Base-by-base conservation (phyloP, 345 rosid species). In the Abelmoschus esculentus region DNA sequence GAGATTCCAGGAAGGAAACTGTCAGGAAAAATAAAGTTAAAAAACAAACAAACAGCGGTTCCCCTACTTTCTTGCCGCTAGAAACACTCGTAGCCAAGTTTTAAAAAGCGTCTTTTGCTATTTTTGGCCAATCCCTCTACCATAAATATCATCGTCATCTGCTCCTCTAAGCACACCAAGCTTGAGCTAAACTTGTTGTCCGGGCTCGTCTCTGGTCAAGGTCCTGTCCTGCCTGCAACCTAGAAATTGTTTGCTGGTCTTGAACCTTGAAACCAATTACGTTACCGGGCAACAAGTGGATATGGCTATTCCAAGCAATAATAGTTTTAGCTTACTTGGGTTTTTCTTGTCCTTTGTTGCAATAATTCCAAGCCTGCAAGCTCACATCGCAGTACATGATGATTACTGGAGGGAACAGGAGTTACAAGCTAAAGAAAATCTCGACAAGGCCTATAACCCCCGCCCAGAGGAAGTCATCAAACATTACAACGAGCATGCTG, bases 331-430 rank as follows among this genome's bases (percentile, higher is more conserved):
- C 8, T 28, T 44, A 46, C 3, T 65, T 65, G 46, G 29, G 4
- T 47, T 26, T 47, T 78, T 75, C 46, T 47, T 76, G 42, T 69
- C 77, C 31, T 75, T 82, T 1, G 77, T 75, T 19, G 76, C 61
- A 29, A 14, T 72, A 5, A 47, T 78, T 60, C 83, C 75, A 11
- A 53, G 52, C 40, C 47, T 70, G 4, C 31, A 32, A 1, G 91
- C 88, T 18, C n/a, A 83, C 71, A 70, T 78, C 2, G 71, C 68
- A 7, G 82, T 80, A 55, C 72, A 73, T 31, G 96, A 91, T 19
- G 85, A 80, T 8, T 89, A 91, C 67, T 87, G 93, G 97, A 71
- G 72, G 42, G 18, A 63, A 53, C 76, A 78, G 13, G 85, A 84
- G 22, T 70, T 69, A 12, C 72, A 72, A 40, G 87, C 96, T 38